phyloP scores from a whole-genome alignment of 345 rosid species.

The Populus deltoides region DNA sequence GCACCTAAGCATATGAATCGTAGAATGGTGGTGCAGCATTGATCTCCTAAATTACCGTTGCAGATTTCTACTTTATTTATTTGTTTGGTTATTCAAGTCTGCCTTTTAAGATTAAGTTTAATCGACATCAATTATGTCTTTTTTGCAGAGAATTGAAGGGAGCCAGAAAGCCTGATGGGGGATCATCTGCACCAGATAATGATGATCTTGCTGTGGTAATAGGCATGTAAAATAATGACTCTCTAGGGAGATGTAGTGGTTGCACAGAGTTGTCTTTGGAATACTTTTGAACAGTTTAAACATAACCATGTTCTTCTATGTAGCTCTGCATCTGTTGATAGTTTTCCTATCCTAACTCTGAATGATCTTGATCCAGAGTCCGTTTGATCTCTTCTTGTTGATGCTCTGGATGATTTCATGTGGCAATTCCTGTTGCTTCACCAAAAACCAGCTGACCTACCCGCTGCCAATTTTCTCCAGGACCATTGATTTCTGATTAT shows the following conservation, averaged over 20 bases:
- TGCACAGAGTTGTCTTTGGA: slow-evolving; percentile 1
- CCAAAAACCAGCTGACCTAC: background rate
- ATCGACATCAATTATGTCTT: background rate
- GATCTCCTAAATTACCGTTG: background rate
- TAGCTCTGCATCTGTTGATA: background rate
- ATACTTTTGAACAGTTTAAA: background rate
- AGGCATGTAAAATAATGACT: slow-evolving; percentile 14
- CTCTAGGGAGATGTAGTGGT: background rate
- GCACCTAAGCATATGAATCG: too few relatives aligned
- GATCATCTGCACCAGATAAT: background rate
- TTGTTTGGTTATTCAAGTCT: background rate
- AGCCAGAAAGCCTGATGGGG: background rate
- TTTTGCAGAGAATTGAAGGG: slow-evolving; percentile 23
- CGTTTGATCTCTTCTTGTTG: background rate
- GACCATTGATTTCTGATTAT: too few relatives aligned
- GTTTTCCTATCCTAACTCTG: background rate
- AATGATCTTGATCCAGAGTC: background rate
- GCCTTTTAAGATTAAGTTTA: background rate
- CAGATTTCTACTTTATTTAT: background rate
- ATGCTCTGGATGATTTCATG: background rate
- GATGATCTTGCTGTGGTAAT: background rate
- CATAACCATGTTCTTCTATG: background rate
- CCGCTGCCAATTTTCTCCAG: background rate
- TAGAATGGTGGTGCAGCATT: background rate
- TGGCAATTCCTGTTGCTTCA: background rate